Evolutionary conservation across 176 grass and related monocot genomes (phyloP), one percentile per base, ranked within the genome.

Genomic region (Canna indica): DNA sequence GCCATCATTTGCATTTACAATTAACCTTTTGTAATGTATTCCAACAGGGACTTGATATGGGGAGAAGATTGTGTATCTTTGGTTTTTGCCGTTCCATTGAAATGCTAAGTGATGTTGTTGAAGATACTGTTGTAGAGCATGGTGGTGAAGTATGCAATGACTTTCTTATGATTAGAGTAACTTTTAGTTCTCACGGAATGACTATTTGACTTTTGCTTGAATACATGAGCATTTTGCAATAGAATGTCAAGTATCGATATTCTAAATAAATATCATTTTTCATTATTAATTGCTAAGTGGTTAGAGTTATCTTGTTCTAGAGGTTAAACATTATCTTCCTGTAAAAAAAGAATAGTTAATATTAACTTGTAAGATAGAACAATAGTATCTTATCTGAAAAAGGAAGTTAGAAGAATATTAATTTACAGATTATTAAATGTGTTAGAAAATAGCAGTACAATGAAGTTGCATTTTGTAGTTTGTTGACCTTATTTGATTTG

Each of bases 81-180:
- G 94, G 94, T 9, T 97, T 97, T 61, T 97, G 94, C 41, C 83
- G 94, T 61, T 97, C 94, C 46, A 83, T 97, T 73, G 94, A 97
- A 80, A 97, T 97, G 94, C 69, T 97, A 36, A 97, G 89, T 20
- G 89, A 97, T 73, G 94, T 92, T 36, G 89, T 97, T 3, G 86
- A 97, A 90, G 86, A 92, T 77, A 90, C 94, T 4, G 86, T 97
- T 16, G 59, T 97, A 80, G 89, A 97, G 80, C 86, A 97, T 75
- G 89, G 94, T 29, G 94, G 94, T 24, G 94, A 97, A 89, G 94
- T 91, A 89, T 45, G 68, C 31, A 47, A 29, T 52, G 27, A 31
- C 5, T 7, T 59, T 39, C 3, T 41, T 27, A 2, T 26, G 25
- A 42, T 26, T 10, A 39, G 12, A 39, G 27, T 26, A 8, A 0